Evolutionary conservation across 495 filamentous ascomycete species (phyloP).

Genomic region (Thermochaetoides thermophila): DNA sequence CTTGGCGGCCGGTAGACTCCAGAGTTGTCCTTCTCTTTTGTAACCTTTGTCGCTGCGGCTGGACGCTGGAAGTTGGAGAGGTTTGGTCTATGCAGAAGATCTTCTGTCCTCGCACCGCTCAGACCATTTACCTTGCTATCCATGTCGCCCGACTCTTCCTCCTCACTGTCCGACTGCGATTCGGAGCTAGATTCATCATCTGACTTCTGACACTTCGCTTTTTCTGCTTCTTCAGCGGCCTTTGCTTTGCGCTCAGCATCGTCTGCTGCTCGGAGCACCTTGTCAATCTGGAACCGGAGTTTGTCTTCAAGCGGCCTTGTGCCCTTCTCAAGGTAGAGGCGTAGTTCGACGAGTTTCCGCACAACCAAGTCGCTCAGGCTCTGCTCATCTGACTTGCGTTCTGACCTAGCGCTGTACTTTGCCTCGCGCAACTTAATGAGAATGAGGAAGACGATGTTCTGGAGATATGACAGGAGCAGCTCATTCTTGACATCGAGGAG

Average conservation of each 20-base stretch:
- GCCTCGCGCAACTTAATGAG: conserved; percentile 61
- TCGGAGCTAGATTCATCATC: conserved; percentile 22
- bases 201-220: conserved; percentile 4
- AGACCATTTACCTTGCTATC: conserved; percentile 18
- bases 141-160: conserved; percentile 25
- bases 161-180: conserved; percentile 23
- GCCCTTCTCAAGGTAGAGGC: conserved; percentile 80
- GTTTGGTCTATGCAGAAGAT: conserved; percentile 48
- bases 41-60: conserved; percentile 25
- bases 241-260: conserved; percentile 40
- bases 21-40: conserved; percentile 22
- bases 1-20: conserved; percentile 75
- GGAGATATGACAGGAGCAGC: conserved; percentile 84
- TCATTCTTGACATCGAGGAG: conserved; percentile 92
- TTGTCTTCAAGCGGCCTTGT: conserved; percentile 76
- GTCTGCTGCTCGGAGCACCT: conserved; percentile 74
- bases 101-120: conserved; percentile 39
- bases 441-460: conserved; percentile 83
- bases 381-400: conserved; percentile 19
- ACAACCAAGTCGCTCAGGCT: conserved; percentile 41
- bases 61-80: conserved; percentile 35
- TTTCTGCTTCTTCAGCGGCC: conserved; percentile 17
- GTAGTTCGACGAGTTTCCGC: conserved; percentile 69
- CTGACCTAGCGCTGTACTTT: conserved; percentile 17
- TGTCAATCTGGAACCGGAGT: conserved; percentile 77